These are phyloP conservation scores for Vitis riparia DNA, from an alignment of 164 flowering plant genomes.

Conservation along the genomic window DNA sequence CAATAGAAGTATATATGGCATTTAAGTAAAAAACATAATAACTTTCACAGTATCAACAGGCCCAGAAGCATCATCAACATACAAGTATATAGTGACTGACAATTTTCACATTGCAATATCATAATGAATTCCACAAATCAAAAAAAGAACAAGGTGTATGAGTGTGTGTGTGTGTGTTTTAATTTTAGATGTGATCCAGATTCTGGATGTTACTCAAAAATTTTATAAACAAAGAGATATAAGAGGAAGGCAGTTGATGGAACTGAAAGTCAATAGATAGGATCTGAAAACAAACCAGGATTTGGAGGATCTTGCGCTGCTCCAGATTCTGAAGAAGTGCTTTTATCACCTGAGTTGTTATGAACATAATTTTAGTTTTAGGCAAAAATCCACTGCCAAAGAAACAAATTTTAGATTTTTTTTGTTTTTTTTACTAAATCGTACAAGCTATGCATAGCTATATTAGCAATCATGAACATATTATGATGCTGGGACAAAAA, in stretches of 20 bases:
- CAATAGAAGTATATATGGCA: no score
- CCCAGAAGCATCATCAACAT: no score
- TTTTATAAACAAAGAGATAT: background rate
- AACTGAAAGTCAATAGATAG: no score
- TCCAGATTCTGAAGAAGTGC: conserved; percentile 33
- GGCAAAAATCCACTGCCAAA: background rate
- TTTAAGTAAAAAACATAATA: no score
- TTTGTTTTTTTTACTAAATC: background rate
- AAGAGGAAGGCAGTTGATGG: background rate
- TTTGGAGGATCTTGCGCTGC: conserved; percentile 23
- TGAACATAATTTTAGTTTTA: background rate
- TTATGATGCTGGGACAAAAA: no score
- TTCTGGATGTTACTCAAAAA: background rate
- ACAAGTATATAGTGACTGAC: no score
- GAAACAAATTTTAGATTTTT: background rate
- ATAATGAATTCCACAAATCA: no score
- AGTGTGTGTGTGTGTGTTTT: no score
- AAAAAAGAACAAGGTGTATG: no score
- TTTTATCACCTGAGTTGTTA: conserved; percentile 47
- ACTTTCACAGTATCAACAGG: no score
- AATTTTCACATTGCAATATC: no score
- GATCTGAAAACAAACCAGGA: conserved; percentile 35
- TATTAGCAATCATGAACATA: background rate
- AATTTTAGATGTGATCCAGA: no score
- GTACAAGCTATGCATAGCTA: background rate